Conservation (phyloP, 345 rosid species). For the Fremontodendron californicum region DNA sequence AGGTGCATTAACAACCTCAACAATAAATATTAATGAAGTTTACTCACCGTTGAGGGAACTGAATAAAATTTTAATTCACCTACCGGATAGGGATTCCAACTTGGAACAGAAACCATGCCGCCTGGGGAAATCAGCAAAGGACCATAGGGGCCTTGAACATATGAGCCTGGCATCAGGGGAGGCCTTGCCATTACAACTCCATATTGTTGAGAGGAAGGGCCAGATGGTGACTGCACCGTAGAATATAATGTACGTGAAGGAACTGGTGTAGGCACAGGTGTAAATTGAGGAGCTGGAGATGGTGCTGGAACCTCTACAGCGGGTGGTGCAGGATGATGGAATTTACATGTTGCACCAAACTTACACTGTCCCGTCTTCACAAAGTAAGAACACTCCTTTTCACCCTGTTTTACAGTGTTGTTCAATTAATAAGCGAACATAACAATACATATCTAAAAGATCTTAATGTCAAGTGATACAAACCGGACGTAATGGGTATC, state of each 20-base stretch:
- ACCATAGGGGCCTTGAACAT: slow-evolving; percentile 68
- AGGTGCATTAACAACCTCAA: slow-evolving; percentile 5
- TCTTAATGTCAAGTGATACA: slow-evolving; percentile 28
- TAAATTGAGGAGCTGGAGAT: slow-evolving; percentile 45
- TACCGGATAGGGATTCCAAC: slow-evolving; percentile 81
- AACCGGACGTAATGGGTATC: slow-evolving; percentile 88
- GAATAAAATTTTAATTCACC: slow-evolving; percentile 24
- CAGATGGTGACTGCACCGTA: slow-evolving; percentile 50
- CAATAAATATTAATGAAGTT: background rate
- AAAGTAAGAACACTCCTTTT: slow-evolving; percentile 83
- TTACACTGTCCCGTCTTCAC: slow-evolving; percentile 89
- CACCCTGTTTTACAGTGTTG: slow-evolving; percentile 55
- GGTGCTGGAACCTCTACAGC: slow-evolving; percentile 45
- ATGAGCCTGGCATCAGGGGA: slow-evolving; percentile 63
- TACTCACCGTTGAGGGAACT: background rate
- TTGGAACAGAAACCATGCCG: slow-evolving; percentile 60
- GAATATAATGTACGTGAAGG: slow-evolving; percentile 46
- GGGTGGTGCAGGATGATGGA: slow-evolving; percentile 76
- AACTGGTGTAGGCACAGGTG: slow-evolving; percentile 39
- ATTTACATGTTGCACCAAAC: slow-evolving; percentile 79
- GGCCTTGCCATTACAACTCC: slow-evolving; percentile 75
- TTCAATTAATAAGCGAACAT: slow-evolving; percentile 3
- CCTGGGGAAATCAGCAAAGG: slow-evolving; percentile 66
- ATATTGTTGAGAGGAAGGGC: slow-evolving; percentile 65
- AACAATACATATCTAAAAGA: background rate